phyloP scores from a whole-genome alignment of 345 rosid species.

The Geranium rotundifolium region DNA sequence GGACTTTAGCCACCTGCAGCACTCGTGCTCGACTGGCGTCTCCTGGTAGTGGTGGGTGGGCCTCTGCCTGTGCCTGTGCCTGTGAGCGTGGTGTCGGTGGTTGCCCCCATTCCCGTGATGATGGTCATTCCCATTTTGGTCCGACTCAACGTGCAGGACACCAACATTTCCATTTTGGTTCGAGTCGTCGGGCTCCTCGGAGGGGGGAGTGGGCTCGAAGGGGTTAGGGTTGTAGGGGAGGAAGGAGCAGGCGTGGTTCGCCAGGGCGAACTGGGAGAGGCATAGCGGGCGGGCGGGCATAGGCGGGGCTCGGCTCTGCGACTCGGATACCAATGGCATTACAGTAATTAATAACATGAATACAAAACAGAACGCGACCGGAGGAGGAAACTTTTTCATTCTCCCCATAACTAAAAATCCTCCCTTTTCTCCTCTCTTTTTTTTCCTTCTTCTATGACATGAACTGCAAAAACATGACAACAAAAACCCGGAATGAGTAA shows the following conservation, averaged over 20 bases:
- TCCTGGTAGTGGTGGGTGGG: background rate
- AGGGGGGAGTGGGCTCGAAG: conserved; percentile 9
- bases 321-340: too few species aligned
- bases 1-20: conserved; percentile 20
- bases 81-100: background rate
- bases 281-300: conserved; percentile 46
- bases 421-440: too few species aligned
- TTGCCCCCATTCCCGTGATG: background rate
- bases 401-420: too few species aligned
- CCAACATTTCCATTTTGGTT: too few species aligned
- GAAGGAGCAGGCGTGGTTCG: conserved; percentile 48
- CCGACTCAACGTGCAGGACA: conserved; percentile 2
- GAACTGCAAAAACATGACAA: too few species aligned
- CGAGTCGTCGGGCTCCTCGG: conserved; percentile 16
- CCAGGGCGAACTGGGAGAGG: conserved; percentile 55
- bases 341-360: too few species aligned
- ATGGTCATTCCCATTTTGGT: conserved; percentile 8
- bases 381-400: too few species aligned
- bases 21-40: conserved; percentile 8
- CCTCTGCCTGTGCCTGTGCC: conserved; percentile 5
- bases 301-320: background rate
- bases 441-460: too few species aligned
- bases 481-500: too few species aligned
- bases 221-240: conserved; percentile 27
- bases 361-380: too few species aligned